phyloP scores from a whole-genome alignment of 2,329 filamentous ascomycete genomes.

The Fonsecaea multimorphosa region DNA sequence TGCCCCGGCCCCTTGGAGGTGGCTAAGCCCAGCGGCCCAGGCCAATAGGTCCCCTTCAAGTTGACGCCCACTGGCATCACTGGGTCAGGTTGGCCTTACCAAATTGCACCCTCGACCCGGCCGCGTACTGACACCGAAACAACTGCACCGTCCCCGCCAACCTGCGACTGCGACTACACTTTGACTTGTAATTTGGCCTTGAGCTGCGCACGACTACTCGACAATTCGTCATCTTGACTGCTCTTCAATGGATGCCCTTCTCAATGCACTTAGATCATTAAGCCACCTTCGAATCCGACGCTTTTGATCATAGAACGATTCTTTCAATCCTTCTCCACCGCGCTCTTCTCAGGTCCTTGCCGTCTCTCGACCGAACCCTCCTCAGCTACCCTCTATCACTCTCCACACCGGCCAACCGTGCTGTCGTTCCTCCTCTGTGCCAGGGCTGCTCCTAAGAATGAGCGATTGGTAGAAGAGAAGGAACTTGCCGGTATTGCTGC shows the following conservation, averaged over 20 bases:
- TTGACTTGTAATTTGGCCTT: conserved; percentile 7
- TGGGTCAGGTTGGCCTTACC: not conserved
- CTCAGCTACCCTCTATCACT: conserved; percentile 1
- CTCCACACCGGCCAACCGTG: not conserved
- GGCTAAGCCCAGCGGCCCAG: not conserved
- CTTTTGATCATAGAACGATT: conserved; percentile 4
- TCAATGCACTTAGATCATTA: conserved; percentile 17
- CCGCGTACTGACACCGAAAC: conserved; percentile 10
- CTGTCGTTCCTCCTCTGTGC: not conserved
- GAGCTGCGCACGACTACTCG: conserved; percentile 19
- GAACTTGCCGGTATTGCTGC: not conserved
- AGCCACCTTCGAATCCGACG: not conserved
- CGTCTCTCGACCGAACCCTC: not conserved
- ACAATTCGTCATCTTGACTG: conserved; percentile 9
- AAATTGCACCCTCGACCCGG: conserved; percentile 13
- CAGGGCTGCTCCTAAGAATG: not conserved
- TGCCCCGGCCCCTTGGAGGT: not conserved
- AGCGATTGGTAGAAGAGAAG: conserved; percentile 5
- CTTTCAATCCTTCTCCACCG: not conserved
- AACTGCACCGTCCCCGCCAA: conserved; percentile 8
- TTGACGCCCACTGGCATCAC: not conserved
- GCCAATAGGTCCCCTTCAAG: conserved; percentile 3
- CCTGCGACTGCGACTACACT: conserved; percentile 7
- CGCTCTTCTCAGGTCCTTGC: not conserved
- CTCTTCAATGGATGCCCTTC: conserved; percentile 27